phyloP scores from a whole-genome alignment of 1,284 basidiomycete species.

The Meripilus lineatus region DNA sequence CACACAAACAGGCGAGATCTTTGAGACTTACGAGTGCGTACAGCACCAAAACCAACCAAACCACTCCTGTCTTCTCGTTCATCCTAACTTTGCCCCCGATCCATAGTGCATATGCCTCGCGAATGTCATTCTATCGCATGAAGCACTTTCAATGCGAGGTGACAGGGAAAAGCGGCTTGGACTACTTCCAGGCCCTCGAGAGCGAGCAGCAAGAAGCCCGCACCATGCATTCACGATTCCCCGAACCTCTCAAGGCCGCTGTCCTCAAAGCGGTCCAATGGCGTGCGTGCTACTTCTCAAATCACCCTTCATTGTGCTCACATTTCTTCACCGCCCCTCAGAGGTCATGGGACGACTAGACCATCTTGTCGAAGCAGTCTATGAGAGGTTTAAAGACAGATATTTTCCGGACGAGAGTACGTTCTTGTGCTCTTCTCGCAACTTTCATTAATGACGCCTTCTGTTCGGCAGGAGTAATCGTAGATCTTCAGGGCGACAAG shows the following conservation, averaged over 20 bases:
- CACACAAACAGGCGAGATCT: constrained; percentile 98
- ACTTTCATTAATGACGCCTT: constrained; percentile 11
- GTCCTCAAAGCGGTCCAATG: constrained; percentile 93
- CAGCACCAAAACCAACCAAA: constrained; percentile 8
- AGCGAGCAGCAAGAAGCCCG: constrained; percentile 88
- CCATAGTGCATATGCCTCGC: constrained; percentile 78
- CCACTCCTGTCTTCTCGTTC: constrained; percentile 20
- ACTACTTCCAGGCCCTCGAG: constrained; percentile 91
- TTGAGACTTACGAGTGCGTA: constrained; percentile 83
- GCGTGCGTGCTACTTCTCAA: constrained; percentile 58
- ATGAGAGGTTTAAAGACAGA: constrained; percentile 92
- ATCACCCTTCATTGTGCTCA: constrained; percentile 11
- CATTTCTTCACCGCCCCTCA: constrained; percentile 28
- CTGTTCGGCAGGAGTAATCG: constrained; percentile 60
- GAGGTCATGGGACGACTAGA: constrained; percentile 96
- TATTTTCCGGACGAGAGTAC: constrained; percentile 89
- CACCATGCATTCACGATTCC: constrained; percentile 87
- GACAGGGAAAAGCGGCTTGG: constrained; percentile 88
- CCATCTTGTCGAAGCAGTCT: constrained; percentile 90
- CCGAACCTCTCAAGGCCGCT: constrained; percentile 87
- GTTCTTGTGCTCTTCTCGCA: constrained; percentile 28
- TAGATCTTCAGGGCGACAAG: constrained; percentile 82
- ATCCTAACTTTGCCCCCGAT: constrained; percentile 12
- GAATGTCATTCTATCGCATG: constrained; percentile 91
- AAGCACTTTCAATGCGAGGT: constrained; percentile 95